phyloP scores from a whole-genome alignment of 2,329 filamentous ascomycete species.

The Colletotrichum melonis region DNA sequence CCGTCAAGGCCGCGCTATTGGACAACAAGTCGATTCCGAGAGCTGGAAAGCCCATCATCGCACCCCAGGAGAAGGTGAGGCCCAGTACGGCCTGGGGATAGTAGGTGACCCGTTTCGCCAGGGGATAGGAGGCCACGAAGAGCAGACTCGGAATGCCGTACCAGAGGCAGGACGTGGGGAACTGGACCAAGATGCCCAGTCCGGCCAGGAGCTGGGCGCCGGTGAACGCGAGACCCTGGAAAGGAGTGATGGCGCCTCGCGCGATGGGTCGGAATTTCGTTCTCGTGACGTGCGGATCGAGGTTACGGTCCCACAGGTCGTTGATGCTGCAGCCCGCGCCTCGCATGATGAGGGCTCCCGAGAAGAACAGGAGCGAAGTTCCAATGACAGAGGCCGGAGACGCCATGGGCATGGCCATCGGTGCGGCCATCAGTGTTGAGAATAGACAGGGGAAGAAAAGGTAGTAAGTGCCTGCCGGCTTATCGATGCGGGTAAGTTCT shows the following conservation, averaged over 20 bases:
- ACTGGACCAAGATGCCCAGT: conserved; percentile 79
- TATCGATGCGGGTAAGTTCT: conserved; percentile 84
- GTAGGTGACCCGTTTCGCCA: conserved; percentile 87
- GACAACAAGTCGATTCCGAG: conserved; percentile 80
- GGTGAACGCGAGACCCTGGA: conserved; percentile 79
- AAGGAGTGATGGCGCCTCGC: conserved; percentile 78
- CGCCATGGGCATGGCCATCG: conserved; percentile 71
- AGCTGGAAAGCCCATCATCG: conserved; percentile 88
- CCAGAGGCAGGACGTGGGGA: conserved; percentile 78
- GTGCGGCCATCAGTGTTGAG: conserved; percentile 83
- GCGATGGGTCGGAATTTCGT: conserved; percentile 85
- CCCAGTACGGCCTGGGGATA: conserved; percentile 89
- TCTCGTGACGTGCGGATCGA: conserved; percentile 82
- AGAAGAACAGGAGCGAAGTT: conserved; percentile 77
- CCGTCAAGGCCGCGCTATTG: conserved; percentile 70
- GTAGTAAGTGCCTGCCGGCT: conserved; percentile 85
- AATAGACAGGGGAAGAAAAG: conserved; percentile 89
- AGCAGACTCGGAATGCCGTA: conserved; percentile 82
- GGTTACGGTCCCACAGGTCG: conserved; percentile 89
- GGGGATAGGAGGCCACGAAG: conserved; percentile 80
- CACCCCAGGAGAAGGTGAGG: conserved; percentile 89
- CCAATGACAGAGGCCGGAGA: conserved; percentile 70
- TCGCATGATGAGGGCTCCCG: conserved; percentile 85
- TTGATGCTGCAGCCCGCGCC: conserved; percentile 91
- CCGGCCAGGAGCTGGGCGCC: conserved; percentile 80